Conservation (phyloP, 768 basidiomycete genomes). For the Tricholoma furcatifolium region DNA sequence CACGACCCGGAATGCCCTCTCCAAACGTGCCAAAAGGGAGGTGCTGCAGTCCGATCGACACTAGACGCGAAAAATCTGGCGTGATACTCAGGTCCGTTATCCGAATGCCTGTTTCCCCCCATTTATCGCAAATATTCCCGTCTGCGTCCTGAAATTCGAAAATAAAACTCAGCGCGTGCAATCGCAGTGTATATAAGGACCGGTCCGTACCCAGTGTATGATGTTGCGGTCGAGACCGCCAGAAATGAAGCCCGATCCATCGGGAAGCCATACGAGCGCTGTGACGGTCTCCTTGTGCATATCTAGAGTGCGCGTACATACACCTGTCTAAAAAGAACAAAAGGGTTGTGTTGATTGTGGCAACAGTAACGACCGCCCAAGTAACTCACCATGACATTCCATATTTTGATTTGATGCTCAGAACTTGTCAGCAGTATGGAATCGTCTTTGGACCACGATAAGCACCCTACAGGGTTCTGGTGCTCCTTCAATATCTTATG, state of each 20-base stretch:
- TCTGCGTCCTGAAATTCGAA: conserved; percentile 58
- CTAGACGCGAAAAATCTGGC: conserved; percentile 78
- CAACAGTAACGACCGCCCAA: not conserved
- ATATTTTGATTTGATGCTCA: conserved; percentile 81
- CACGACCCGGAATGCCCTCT: conserved; percentile 24
- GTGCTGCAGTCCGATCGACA: conserved; percentile 71
- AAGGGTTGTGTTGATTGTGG: conserved; percentile 2
- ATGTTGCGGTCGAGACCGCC: conserved; percentile 84
- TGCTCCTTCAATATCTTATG: conserved; percentile 73
- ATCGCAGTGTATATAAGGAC: conserved; percentile 2
- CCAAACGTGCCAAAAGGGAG: conserved; percentile 9
- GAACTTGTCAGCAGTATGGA: conserved; percentile 78
- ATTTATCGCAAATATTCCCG: conserved; percentile 70
- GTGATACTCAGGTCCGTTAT: conserved; percentile 86
- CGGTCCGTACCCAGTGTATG: conserved; percentile 67
- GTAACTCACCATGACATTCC: conserved; percentile 75
- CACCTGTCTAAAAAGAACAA: conserved; percentile 59
- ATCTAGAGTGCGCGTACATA: conserved; percentile 61
- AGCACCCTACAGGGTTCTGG: conserved; percentile 69
- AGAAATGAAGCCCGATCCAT: conserved; percentile 88
- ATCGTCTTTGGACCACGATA: conserved; percentile 95
- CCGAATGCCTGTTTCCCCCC: conserved; percentile 72
- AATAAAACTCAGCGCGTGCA: not conserved
- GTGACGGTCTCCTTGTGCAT: conserved; percentile 83
- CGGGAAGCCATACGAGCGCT: conserved; percentile 84